Conservation (phyloP, 257 asterid genomes). For the Capsicum baccatum region DNA sequence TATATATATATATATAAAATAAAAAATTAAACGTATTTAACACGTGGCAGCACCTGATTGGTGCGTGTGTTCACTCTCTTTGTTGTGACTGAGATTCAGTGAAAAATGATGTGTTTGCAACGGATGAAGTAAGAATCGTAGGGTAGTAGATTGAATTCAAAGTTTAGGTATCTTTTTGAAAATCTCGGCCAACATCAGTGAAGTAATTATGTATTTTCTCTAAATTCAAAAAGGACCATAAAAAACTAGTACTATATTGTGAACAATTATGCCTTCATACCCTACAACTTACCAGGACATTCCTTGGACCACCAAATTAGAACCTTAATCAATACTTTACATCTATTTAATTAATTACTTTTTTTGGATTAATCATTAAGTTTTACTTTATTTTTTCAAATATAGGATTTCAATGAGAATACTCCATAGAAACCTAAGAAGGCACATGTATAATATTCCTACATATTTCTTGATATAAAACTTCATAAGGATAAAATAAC, state of each 20-base stretch:
- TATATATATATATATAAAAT: too few species aligned
- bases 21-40: too few species aligned
- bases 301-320: constrained; percentile 2
- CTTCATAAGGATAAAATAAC: neutral
- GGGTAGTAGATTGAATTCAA: too few species aligned
- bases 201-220: too few species aligned
- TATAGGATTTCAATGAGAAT: neutral
- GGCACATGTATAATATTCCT: neutral
- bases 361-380: neutral
- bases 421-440: neutral
- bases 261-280: constrained; percentile 15
- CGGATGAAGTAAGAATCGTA: too few species aligned
- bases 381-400: neutral
- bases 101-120: too few species aligned
- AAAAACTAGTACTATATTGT: neutral
- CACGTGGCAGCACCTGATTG: too few species aligned
- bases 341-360: neutral
- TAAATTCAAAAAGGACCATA: too few species aligned
- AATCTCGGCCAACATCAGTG: too few species aligned
- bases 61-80: too few species aligned
- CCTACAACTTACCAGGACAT: constrained; percentile 22
- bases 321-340: constrained; percentile 2
- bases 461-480: constrained; percentile 3
- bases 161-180: too few species aligned
- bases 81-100: too few species aligned